Evolutionary conservation across 2,329 filamentous ascomycete genomes (phyloP).

Genomic region (Colletotrichum endophyticum): DNA sequence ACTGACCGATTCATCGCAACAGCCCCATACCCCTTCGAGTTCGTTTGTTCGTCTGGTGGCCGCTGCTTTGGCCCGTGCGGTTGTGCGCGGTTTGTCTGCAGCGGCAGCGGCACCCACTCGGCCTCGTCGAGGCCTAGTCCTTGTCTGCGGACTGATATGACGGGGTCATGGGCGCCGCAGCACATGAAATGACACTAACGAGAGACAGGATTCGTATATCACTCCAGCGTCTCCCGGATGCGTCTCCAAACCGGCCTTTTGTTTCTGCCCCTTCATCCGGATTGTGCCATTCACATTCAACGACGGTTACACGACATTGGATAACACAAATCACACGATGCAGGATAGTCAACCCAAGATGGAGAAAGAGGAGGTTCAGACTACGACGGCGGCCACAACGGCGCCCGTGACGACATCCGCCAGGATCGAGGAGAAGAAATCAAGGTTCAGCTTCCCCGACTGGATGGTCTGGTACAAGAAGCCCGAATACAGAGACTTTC

Average conservation of each 20-base stretch:
- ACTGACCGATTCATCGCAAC: neutral
- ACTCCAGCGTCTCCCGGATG: neutral
- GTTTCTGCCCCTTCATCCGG: neutral
- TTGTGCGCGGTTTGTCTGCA: neutral
- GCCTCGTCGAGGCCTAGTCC: neutral
- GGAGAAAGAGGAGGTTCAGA: neutral
- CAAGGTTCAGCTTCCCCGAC: conserved; percentile 23
- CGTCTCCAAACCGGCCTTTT: neutral
- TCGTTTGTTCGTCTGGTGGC: neutral
- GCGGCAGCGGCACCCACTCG: neutral
- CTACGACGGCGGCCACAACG: neutral
- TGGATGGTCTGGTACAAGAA: conserved; percentile 55
- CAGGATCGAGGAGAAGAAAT: neutral
- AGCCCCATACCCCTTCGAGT: neutral
- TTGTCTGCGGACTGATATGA: neutral
- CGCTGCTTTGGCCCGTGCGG: neutral
- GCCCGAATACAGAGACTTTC: conserved; percentile 53
- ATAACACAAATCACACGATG: neutral
- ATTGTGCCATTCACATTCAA: neutral
- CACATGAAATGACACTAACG: neutral
- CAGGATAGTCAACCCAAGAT: neutral
- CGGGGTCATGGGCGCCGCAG: neutral
- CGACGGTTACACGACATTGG: neutral
- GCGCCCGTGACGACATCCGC: neutral
- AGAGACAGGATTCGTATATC: neutral